These are phyloP conservation scores for Buxus sempervirens DNA, from an alignment of 164 flowering plant genomes.

Conservation along the genomic window DNA sequence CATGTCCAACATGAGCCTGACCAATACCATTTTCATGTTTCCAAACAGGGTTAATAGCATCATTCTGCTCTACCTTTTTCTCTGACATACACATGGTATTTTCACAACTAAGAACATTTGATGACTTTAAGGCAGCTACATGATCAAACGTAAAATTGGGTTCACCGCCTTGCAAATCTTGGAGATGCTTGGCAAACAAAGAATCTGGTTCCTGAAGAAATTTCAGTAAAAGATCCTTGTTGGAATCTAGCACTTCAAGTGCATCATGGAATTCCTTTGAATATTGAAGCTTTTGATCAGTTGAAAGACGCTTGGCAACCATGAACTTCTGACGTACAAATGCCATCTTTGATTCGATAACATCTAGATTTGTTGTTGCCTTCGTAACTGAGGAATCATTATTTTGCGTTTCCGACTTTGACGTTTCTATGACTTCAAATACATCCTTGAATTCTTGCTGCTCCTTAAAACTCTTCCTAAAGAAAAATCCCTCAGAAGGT, in stretches of 20 bases:
- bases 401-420: conserved; percentile 22
- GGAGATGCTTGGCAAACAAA: conserved; percentile 61
- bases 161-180: conserved; percentile 38
- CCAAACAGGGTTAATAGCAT: conserved; percentile 17
- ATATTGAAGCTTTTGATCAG: conserved; percentile 49
- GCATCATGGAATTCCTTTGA: conserved; percentile 69
- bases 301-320: conserved; percentile 57
- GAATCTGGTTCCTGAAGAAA: conserved; percentile 76
- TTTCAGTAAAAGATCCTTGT: conserved; percentile 58
- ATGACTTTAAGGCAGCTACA: conserved; percentile 26
- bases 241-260: conserved; percentile 56
- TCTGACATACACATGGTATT: conserved; percentile 20
- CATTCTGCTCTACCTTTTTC: conserved; percentile 24
- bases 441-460: conserved; percentile 82
- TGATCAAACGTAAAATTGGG: conserved; percentile 30
- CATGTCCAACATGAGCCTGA: conserved; percentile 13
- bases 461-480: conserved; percentile 39
- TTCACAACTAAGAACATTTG: conserved; percentile 25
- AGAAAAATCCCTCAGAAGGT: conserved; percentile 28
- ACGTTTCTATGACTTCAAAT: conserved; percentile 59
- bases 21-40: conserved; percentile 19
- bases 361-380: conserved; percentile 19
- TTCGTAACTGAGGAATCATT: conserved; percentile 8
- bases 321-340: conserved; percentile 52
- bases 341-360: conserved; percentile 42